phyloP scores from a whole-genome alignment of 768 basidiomycete genomes.

The Fibroporia radiculosa region DNA sequence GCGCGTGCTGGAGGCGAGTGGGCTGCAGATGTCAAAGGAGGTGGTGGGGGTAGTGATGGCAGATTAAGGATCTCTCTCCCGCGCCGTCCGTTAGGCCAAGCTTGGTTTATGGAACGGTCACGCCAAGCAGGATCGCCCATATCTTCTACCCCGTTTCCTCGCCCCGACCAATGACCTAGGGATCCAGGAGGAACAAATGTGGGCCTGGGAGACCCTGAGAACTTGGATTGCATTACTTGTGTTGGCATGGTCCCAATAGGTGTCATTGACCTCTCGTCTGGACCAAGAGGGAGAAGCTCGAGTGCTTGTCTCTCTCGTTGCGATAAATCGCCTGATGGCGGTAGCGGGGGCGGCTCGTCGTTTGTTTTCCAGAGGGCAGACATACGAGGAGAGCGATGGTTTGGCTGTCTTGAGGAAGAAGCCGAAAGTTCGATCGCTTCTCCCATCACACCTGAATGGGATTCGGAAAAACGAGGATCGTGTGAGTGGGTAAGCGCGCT shows the following conservation, averaged over 20 bases:
- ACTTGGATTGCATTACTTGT: constrained; percentile 10
- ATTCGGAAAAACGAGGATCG: constrained; percentile 15
- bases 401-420: constrained; percentile 5
- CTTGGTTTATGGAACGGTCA: constrained; percentile 3
- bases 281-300: constrained; percentile 16
- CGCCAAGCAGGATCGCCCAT: background rate
- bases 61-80: constrained; percentile 1
- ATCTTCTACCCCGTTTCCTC: constrained; percentile 16
- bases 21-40: constrained; percentile 6
- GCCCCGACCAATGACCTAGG: constrained; percentile 14
- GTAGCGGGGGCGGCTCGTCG: constrained; percentile 13
- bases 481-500: constrained; percentile 9
- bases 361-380: constrained; percentile 15
- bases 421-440: constrained; percentile 20
- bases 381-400: constrained; percentile 9
- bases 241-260: constrained; percentile 23
- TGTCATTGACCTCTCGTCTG: constrained; percentile 23
- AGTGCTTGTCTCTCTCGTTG: constrained; percentile 16
- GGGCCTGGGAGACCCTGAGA: constrained; percentile 13
- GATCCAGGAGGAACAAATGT: constrained; percentile 9
- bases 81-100: background rate
- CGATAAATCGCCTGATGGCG: constrained; percentile 18
- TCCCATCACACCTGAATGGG: constrained; percentile 18
- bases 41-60: constrained; percentile 1
- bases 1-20: constrained; percentile 7